Percentiles rank a stretch among this genome's conserved stretches.
phyloP scores from a whole-genome alignment of 768 basidiomycete genomes.

The Kwoniella botswanensis region DNA sequence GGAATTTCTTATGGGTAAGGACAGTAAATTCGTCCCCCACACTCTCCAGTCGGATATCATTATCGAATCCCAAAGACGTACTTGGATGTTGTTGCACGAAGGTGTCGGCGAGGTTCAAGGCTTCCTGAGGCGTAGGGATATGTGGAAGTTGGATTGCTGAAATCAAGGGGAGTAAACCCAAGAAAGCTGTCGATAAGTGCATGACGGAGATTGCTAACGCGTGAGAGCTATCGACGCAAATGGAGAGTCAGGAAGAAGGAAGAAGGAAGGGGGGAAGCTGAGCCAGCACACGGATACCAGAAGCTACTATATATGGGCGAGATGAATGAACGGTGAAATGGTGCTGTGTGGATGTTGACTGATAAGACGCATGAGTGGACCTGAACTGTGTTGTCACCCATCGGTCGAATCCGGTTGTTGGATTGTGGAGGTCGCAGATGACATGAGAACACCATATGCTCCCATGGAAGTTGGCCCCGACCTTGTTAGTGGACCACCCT shows the following conservation, averaged over 20 bases:
- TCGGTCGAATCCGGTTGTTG: constrained; percentile 10
- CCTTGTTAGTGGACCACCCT: background rate
- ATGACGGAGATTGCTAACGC: background rate
- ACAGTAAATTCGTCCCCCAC: constrained; percentile 42
- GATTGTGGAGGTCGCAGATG: background rate
- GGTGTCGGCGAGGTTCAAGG: constrained; percentile 35
- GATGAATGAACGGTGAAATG: background rate
- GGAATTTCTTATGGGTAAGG: constrained; percentile 40
- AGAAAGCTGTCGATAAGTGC: background rate
- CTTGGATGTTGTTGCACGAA: constrained; percentile 26
- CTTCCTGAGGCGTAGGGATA: constrained; percentile 39
- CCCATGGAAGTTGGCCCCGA: background rate
- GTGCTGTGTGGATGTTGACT: background rate
- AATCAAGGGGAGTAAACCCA: constrained; percentile 25
- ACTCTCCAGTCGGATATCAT: constrained; percentile 41
- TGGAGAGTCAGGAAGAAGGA: too few relatives aligned
- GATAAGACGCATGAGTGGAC: constrained; percentile 4
- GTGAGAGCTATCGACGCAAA: background rate
- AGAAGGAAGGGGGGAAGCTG: too few relatives aligned
- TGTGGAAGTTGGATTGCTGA: constrained; percentile 38
- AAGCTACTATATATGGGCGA: too few relatives aligned
- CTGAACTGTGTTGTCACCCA: background rate
- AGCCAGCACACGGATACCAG: too few relatives aligned
- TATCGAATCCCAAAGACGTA: constrained; percentile 38
- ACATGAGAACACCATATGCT: background rate